Evolutionary conservation across 2,329 filamentous ascomycete genomes (phyloP).

Genomic region (Colletotrichum lindemuthianum): DNA sequence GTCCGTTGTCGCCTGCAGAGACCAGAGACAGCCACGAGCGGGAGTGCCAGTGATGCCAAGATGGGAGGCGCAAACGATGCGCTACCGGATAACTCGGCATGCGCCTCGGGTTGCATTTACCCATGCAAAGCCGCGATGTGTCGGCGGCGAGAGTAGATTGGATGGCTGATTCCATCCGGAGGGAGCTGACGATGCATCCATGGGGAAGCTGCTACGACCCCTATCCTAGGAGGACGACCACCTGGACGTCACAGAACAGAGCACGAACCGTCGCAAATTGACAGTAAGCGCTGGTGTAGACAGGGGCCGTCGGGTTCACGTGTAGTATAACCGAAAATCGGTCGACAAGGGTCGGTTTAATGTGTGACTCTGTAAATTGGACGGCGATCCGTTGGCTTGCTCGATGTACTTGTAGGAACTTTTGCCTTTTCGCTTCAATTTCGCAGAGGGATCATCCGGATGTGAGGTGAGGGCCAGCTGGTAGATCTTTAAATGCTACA

Average conservation of each 20-base stretch:
- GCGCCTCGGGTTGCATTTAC: neutral
- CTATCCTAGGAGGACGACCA: no score
- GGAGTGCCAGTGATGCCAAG: constrained; percentile 27
- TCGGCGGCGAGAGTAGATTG: neutral
- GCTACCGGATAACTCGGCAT: constrained; percentile 32
- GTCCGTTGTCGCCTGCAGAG: constrained; percentile 11
- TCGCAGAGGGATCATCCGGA: no score
- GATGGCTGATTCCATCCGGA: neutral
- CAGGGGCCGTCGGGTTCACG: no score
- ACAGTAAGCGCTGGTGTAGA: no score
- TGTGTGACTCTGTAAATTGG: neutral
- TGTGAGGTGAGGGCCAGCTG: no score
- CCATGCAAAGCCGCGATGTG: constrained; percentile 4
- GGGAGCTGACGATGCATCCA: neutral
- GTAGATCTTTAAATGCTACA: no score
- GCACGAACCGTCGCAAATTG: no score
- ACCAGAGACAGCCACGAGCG: constrained; percentile 9
- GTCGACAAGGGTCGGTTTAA: neutral
- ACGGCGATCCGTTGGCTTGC: neutral
- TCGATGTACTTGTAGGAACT: neutral
- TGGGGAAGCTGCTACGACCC: no score
- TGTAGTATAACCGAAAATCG: no score
- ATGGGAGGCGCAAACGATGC: constrained; percentile 30
- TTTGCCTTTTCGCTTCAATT: neutral
- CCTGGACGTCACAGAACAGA: no score